Conservation (phyloP, 192 early-diverging fungal genomes). For the Backusella australiensis region DNA sequence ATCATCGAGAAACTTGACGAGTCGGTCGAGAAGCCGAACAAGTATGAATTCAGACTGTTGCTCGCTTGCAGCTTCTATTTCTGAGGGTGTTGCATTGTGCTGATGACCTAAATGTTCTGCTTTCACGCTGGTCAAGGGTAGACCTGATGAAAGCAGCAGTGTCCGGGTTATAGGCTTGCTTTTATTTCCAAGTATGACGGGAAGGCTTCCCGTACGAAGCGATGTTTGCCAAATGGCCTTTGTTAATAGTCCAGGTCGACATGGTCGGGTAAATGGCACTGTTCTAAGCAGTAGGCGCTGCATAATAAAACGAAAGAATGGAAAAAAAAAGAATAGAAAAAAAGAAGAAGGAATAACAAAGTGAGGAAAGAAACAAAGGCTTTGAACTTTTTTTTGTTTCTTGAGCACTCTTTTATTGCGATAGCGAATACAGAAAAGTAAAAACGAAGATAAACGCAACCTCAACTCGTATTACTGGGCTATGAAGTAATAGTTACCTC, state of each 20-base stretch:
- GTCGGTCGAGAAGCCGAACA: neutral
- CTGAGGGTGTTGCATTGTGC: conserved; percentile 5
- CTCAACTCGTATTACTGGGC: too few species aligned
- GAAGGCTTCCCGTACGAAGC: neutral
- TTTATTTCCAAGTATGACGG: neutral
- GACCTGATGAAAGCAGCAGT: neutral
- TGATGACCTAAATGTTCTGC: neutral
- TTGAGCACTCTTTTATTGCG: too few species aligned
- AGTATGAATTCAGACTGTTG: neutral
- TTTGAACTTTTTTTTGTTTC: too few species aligned
- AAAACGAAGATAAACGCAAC: too few species aligned
- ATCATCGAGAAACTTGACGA: conserved; percentile 40
- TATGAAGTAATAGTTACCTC: too few species aligned
- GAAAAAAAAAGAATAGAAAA: neutral
- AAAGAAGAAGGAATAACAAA: neutral
- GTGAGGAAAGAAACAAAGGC: too few species aligned
- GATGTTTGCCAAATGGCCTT: neutral
- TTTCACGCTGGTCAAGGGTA: neutral
- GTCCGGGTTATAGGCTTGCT: neutral
- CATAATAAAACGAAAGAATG: neutral
- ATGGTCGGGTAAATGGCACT: neutral
- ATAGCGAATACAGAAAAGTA: too few species aligned
- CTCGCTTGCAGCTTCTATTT: conserved; percentile 3
- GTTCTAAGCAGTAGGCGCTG: neutral
- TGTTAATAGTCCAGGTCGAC: neutral